phyloP scores from a whole-genome alignment of 169 alveolate genomes.

The Plasmodium inui region DNA sequence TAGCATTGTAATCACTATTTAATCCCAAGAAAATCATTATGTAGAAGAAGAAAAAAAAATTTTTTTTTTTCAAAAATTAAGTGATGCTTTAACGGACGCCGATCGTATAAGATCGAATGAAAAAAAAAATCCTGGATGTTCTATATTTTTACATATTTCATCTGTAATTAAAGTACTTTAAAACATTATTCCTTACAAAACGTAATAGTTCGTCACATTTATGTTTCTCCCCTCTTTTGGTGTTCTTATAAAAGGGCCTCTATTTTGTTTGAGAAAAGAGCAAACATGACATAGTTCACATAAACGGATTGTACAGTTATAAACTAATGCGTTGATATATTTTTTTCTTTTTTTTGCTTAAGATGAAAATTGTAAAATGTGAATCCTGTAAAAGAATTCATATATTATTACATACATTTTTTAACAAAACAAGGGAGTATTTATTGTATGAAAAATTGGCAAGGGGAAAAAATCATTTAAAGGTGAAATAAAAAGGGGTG shows the following conservation, averaged over 20 bases:
- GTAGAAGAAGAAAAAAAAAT: slow-evolving; percentile 43
- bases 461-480: neutral
- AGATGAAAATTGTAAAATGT: slow-evolving; percentile 7
- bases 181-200: neutral
- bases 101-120: neutral
- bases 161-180: slow-evolving; percentile 14
- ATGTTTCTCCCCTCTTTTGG: slow-evolving; percentile 7
- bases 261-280: neutral
- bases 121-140: slow-evolving; percentile 2
- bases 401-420: neutral
- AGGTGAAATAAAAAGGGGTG: neutral
- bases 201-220: neutral
- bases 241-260: slow-evolving; percentile 14
- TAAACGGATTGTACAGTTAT: neutral
- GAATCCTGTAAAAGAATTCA: neutral
- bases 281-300: slow-evolving; percentile 13
- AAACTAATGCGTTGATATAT: neutral
- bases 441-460: neutral
- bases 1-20: slow-evolving; percentile 73
- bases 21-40: slow-evolving; percentile 74
- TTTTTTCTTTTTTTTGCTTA: neutral
- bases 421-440: neutral
- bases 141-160: slow-evolving; percentile 66
- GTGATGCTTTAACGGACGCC: neutral
- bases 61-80: slow-evolving; percentile 30